Base-by-base conservation (phyloP, 495 filamentous ascomycete species). In the Staphylotrichum longicolle region DNA sequence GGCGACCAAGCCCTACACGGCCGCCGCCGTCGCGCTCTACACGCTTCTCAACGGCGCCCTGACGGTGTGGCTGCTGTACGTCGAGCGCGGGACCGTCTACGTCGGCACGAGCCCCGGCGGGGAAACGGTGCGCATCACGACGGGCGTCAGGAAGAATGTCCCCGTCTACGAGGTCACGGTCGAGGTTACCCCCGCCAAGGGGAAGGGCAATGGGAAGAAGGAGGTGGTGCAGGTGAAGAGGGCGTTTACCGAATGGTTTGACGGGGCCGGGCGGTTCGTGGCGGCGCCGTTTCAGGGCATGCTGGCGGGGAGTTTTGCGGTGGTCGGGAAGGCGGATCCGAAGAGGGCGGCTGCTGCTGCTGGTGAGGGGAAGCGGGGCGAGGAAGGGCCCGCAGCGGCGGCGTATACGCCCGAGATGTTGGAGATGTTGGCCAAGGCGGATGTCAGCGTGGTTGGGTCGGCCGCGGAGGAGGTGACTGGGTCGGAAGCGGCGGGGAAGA, bases 181-280 rank as follows among this genome's bases (percentile, higher is more conserved):
- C 63, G 83, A 79, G 45, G 79, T 83, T 2, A 7, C 64, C 20
- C 20, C 20, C 1, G 20, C 20, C 20, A 27, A 27, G 20, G 20
- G 76, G 1, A 74, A 75, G 30, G 77, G 78, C 61, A 71, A 78
- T 3, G 64, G 76, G 5, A 71, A 78, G 66, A 74, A 74, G 32
- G 79, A 83, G 63, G 78, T 66, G n/a, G 51, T 82, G 9, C 79
- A 85, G 57, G 71, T 91, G 47, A 78, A 82, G 61, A 80, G 86
- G 6, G 82, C 89, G 4, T 98, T 96, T 72, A 88, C 87, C 20
- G 81, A 81, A 33, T 98, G 91, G 91, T 98, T 96, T 74, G 88
- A 93, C 60, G 79, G 77, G 4, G 83, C 90, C 42, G 93, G 94
- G 6, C 83, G 82, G 52, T 96, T 98, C 67, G 84, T 96, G 53